Percentiles rank a stretch among this genome's conserved stretches.
Conservation (phyloP, 2,329 filamentous ascomycete genomes). For the Pyrenophora teres region DNA sequence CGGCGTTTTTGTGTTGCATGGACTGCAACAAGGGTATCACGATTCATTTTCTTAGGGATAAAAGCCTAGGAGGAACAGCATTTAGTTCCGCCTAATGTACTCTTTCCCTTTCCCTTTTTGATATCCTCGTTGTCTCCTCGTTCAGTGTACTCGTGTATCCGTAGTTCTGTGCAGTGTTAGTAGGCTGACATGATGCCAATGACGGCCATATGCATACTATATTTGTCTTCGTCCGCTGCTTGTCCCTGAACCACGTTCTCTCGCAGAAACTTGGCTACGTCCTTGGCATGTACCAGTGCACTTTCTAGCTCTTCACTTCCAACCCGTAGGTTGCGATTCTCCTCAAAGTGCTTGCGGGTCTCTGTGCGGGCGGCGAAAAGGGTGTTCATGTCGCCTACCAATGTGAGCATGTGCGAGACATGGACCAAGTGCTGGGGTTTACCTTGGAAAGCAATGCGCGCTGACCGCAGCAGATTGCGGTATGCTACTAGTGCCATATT, state of each 20-base stretch:
- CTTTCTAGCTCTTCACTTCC: conserved; percentile 63
- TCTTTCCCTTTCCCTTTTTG: conserved; percentile 62
- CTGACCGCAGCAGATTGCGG: conserved; percentile 77
- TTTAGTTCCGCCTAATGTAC: conserved; percentile 44
- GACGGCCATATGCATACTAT: conserved; percentile 61
- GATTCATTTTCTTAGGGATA: conserved; percentile 27
- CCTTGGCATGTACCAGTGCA: conserved; percentile 77
- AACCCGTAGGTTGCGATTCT: conserved; percentile 64
- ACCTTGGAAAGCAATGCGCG: conserved; percentile 84
- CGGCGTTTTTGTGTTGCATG: conserved; percentile 31
- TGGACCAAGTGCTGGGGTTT: conserved; percentile 11
- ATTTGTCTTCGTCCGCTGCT: conserved; percentile 56
- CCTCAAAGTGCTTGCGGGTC: conserved; percentile 75
- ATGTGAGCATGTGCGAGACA: conserved; percentile 1
- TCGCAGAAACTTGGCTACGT: conserved; percentile 77
- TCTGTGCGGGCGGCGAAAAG: conserved; percentile 72
- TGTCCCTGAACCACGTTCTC: conserved; percentile 89
- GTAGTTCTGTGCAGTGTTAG: conserved; percentile 64
- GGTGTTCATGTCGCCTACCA: conserved; percentile 69
- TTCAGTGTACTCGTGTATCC: conserved; percentile 90
- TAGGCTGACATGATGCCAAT: not conserved
- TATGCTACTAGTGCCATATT: conserved; percentile 75
- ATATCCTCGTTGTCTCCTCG: conserved; percentile 91
- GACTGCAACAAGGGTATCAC: conserved; percentile 37
- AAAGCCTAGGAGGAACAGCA: conserved; percentile 47